phyloP scores from a whole-genome alignment of 2,329 filamentous ascomycete genomes.

The Aspergillus costaricaensis region DNA sequence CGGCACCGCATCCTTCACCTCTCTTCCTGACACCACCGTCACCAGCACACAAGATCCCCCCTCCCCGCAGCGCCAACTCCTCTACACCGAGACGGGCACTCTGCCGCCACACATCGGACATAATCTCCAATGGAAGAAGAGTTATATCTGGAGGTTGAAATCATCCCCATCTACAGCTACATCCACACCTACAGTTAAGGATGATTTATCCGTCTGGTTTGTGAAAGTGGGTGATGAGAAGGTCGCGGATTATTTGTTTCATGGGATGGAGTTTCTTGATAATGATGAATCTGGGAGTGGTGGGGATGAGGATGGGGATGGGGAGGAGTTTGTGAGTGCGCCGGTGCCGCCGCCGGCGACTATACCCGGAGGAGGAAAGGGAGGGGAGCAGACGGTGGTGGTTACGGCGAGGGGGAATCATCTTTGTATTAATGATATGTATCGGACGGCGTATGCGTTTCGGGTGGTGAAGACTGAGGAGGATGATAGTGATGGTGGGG shows the following conservation, averaged over 20 bases:
- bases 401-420: conserved; percentile 45
- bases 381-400: conserved; percentile 27
- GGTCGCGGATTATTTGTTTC: conserved; percentile 48
- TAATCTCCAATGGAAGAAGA: conserved; percentile 42
- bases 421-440: conserved; percentile 51
- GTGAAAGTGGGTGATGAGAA: conserved; percentile 40
- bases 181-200: conserved; percentile 21
- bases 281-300: too few species aligned
- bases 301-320: neutral
- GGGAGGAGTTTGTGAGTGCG: conserved; percentile 26
- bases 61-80: conserved; percentile 26
- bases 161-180: neutral
- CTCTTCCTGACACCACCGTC: conserved; percentile 19
- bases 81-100: conserved; percentile 48
- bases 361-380: neutral
- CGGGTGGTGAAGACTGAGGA: conserved; percentile 32
- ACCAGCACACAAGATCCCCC: conserved; percentile 1
- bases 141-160: conserved; percentile 47
- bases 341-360: conserved; percentile 19
- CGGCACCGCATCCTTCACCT: conserved; percentile 43
- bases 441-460: conserved; percentile 49
- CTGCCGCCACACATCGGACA: conserved; percentile 33
- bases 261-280: conserved; percentile 40
- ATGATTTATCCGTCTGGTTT: conserved; percentile 46
- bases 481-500: neutral